Evolutionary conservation across 148 eudicot species (phyloP).

Genomic region (Linanthus parryae): DNA sequence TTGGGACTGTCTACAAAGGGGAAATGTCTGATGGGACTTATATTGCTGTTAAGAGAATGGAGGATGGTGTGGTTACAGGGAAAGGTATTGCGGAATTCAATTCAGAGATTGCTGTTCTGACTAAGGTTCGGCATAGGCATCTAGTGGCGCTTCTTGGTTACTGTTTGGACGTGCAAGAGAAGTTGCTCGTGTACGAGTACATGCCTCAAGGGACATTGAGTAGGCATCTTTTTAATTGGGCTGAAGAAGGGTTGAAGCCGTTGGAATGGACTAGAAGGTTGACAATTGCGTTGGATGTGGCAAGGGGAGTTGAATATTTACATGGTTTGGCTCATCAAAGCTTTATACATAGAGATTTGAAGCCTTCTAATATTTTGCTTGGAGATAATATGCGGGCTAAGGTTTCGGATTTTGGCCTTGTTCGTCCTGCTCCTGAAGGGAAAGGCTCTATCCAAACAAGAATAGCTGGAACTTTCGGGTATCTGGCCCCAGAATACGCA

Average conservation of each 20-base stretch:
- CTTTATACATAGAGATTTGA: conserved; percentile 82
- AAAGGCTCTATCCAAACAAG: conserved; percentile 82
- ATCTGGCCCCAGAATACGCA: conserved; percentile 97
- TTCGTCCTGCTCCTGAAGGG: conserved; percentile 91
- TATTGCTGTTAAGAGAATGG: conserved; percentile 69
- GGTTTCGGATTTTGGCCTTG: conserved; percentile 93
- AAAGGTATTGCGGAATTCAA: conserved; percentile 72
- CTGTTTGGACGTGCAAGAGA: conserved; percentile 88
- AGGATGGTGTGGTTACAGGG: conserved; percentile 57
- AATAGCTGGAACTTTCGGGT: conserved; percentile 93
- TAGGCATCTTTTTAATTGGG: conserved; percentile 77
- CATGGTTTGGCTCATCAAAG: conserved; percentile 86
- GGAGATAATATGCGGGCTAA: conserved; percentile 97
- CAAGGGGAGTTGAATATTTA: conserved; percentile 87
- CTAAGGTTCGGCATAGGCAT: conserved; percentile 87
- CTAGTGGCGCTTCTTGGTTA: conserved; percentile 88
- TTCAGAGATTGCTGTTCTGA: conserved; percentile 79
- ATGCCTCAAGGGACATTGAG: conserved; percentile 98
- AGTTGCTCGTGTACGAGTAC: conserved; percentile 77
- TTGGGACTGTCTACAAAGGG: conserved; percentile 81
- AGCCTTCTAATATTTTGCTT: conserved; percentile 87
- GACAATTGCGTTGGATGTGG: conserved; percentile 82
- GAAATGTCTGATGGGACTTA: conserved; percentile 66
- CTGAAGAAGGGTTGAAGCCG: conserved; percentile 68
- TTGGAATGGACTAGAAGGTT: conserved; percentile 74